Evolutionary conservation across 306 rosid genomes (phyloP), one percentile per base, ranked within the genome.

Genomic region (Parietaria judaica): DNA sequence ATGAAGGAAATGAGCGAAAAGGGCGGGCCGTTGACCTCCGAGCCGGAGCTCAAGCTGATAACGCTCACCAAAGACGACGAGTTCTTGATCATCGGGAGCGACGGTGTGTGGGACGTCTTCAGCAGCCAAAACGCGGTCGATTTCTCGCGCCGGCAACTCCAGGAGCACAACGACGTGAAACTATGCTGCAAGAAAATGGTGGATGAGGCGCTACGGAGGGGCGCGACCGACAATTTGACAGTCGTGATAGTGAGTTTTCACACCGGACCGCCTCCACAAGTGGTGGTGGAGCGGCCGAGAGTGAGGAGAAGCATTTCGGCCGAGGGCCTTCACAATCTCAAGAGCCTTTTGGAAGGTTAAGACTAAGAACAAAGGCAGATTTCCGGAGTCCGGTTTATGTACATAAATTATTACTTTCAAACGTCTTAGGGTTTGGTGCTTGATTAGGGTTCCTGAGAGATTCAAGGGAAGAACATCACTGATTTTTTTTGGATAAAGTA

Each of bases 21-120:
- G 13, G 76, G 78, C 11, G 98, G 98, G 65, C 99, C 99, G 3
- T 75, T 94, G 65, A 88, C 77, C 57, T 94, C 99, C 17, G 94
- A 86, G 75, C 99, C 99, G 3, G 97, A 94, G 78, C 94, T 94
- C 34, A 84, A 62, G 71, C 47, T 80, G 66, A 66, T 64, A 52
- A 84, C 90, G 69, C 69, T 94, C 62, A 78, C 86, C 43, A 82
- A 81, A 71, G 95, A 84, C 14, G 90, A 94, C 13, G 99, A 94
- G 63, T 88, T 94, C 60, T 69, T 94, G 69, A 88, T 94, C 60
- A 88, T 94, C 39, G 97, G 90, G 0, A 94, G 97, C 44, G 97
- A 94, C 54, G 97, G 99, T 45, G 78, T 94, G 31, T 94, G 99
- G 99, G 99, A 94, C 3, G 70, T 81, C 57, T 94, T 94, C 62